Evolutionary conservation across 2,329 filamentous ascomycete species (phyloP).

Genomic region (Colletotrichum spaethianum): DNA sequence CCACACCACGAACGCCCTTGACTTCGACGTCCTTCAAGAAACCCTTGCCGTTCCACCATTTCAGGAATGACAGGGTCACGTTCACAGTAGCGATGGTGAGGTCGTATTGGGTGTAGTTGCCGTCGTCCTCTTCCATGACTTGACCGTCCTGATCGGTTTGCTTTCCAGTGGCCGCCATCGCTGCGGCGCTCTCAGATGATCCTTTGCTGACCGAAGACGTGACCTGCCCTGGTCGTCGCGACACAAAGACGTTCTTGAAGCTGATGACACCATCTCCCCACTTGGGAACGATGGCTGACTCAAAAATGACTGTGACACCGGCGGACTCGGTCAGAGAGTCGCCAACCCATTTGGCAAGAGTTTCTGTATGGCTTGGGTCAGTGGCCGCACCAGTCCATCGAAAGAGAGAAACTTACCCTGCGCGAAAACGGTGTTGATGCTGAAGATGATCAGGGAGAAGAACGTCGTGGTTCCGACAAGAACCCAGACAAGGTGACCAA

Average conservation of each 20-base stretch:
- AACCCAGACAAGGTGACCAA: slow-evolving; percentile 95
- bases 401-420: slow-evolving; percentile 72
- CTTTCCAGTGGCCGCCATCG: slow-evolving; percentile 83
- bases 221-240: slow-evolving; percentile 86
- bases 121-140: slow-evolving; percentile 78
- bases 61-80: slow-evolving; percentile 96
- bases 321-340: slow-evolving; percentile 96
- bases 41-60: slow-evolving; percentile 98
- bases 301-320: slow-evolving; percentile 94
- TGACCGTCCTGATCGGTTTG: slow-evolving; percentile 63
- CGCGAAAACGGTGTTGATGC: slow-evolving; percentile 96
- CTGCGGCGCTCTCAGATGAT: slow-evolving; percentile 86
- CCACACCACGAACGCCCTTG: slow-evolving; percentile 90
- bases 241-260: slow-evolving; percentile 97
- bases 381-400: neutral
- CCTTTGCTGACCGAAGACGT: slow-evolving; percentile 92
- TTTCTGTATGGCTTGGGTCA: slow-evolving; percentile 71
- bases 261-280: slow-evolving; percentile 97
- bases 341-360: slow-evolving; percentile 90
- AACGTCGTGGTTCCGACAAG: slow-evolving; percentile 98
- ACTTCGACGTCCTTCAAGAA: slow-evolving; percentile 93
- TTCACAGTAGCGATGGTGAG: slow-evolving; percentile 95
- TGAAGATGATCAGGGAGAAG: slow-evolving; percentile 90
- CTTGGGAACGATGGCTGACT: slow-evolving; percentile 96
- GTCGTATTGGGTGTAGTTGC: slow-evolving; percentile 98